These are phyloP conservation scores for Solanum okadae DNA, from an alignment of 257 asterid genomes.

Conservation along the genomic window DNA sequence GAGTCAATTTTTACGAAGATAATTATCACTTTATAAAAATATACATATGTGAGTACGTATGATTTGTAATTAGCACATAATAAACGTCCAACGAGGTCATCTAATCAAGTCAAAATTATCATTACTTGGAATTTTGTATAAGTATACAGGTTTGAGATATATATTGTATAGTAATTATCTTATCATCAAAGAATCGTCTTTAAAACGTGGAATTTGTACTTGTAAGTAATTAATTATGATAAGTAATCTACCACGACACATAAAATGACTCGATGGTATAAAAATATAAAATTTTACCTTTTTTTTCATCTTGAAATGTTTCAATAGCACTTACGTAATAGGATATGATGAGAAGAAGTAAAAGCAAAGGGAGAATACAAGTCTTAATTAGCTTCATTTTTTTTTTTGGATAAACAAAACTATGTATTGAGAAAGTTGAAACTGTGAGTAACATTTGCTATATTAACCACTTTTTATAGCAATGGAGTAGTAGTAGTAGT, in stretches of 20 bases:
- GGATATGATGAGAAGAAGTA: background rate
- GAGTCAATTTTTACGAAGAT: too few species aligned
- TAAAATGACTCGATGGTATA: background rate
- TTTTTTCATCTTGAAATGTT: background rate
- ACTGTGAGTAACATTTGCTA: background rate
- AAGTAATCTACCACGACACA: background rate
- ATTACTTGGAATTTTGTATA: background rate
- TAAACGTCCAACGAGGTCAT: background rate
- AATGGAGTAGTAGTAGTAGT: background rate
- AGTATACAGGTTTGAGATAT: background rate
- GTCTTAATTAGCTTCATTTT: background rate
- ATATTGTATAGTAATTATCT: background rate
- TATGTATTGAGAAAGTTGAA: background rate
- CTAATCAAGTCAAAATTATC: background rate
- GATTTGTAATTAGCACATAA: background rate
- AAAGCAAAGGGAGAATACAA: background rate
- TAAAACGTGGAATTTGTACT: background rate
- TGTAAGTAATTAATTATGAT: background rate
- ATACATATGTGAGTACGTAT: background rate
- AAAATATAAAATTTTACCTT: background rate
- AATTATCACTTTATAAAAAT: too few species aligned
- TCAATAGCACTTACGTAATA: background rate
- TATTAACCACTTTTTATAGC: background rate
- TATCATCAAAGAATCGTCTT: too few species aligned
- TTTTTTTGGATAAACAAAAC: background rate